Percentiles rank a stretch among this genome's conserved stretches.
phyloP scores from a whole-genome alignment of 1,139 yeast genomes.

The Yamadazyma friedrichii region DNA sequence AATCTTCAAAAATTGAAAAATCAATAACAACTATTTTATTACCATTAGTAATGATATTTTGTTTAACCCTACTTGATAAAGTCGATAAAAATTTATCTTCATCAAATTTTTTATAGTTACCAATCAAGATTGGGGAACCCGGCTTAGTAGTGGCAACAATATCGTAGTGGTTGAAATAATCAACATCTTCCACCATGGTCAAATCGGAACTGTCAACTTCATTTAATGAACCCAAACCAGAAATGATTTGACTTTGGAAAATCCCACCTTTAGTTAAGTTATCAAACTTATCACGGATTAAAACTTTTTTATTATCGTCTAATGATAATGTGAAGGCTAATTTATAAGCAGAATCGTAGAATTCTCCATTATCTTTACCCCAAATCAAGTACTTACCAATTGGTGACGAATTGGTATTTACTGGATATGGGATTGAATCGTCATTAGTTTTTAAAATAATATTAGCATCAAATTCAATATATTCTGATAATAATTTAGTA shows the following conservation, averaged over 20 bases:
- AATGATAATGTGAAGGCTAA: conserved; percentile 73
- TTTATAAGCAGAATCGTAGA: conserved; percentile 58
- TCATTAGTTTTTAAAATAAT: conserved; percentile 10
- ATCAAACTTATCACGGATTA: conserved; percentile 67
- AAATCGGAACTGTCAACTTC: conserved; percentile 61
- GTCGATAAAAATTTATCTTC: conserved; percentile 42
- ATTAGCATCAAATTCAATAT: conserved; percentile 33
- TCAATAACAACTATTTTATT: conserved; percentile 57
- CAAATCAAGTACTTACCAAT: conserved; percentile 59
- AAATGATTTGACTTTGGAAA: conserved; percentile 72
- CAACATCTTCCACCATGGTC: conserved; percentile 58
- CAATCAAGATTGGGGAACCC: conserved; percentile 50
- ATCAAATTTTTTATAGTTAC: conserved; percentile 28
- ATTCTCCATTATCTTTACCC: conserved; percentile 62
- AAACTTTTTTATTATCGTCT: conserved; percentile 54
- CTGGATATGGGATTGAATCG: conserved; percentile 13
- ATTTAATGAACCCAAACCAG: conserved; percentile 29
- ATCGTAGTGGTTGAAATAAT: conserved; percentile 56
- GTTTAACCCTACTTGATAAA: conserved; percentile 55
- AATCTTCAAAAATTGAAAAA: conserved; percentile 56
- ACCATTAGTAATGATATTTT: conserved; percentile 52
- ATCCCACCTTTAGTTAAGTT: conserved; percentile 71
- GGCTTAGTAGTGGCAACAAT: conserved; percentile 59
- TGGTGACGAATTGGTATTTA: conserved; percentile 46
- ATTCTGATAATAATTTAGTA: conserved; percentile 47